Evolutionary conservation across 2,329 filamentous ascomycete genomes (phyloP).

Genomic region (Monilinia fructigena): DNA sequence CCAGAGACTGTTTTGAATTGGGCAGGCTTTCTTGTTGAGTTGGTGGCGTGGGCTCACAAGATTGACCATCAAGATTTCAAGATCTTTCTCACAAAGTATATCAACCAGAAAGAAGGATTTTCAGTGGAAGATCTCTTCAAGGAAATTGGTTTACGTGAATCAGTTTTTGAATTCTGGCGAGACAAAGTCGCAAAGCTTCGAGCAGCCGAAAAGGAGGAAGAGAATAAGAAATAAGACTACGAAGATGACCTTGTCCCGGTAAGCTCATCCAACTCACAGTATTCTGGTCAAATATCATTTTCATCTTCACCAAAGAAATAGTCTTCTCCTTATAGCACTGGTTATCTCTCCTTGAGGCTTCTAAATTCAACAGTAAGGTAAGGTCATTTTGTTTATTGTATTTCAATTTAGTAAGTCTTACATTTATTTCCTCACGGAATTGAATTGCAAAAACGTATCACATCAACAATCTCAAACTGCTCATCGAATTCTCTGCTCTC

Average conservation of each 20-base stretch:
- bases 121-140: slow-evolving; percentile 6
- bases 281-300: too few species aligned
- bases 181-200: not conserved
- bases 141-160: slow-evolving; percentile 4
- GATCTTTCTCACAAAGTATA: not conserved
- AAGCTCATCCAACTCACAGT: too few species aligned
- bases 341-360: not conserved
- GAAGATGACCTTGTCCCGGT: too few species aligned
- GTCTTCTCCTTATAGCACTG: not conserved
- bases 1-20: slow-evolving; percentile 22
- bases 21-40: slow-evolving; percentile 6
- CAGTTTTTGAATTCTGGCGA: not conserved
- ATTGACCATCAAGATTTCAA: slow-evolving; percentile 1
- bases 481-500: not conserved
- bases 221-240: not conserved
- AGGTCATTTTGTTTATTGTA: not conserved
- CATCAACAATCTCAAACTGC: not conserved
- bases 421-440: too few species aligned
- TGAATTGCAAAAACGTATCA: not conserved
- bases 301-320: too few species aligned
- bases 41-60: slow-evolving; percentile 11
- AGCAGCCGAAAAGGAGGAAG: not conserved
- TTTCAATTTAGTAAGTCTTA: not conserved
- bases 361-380: not conserved
- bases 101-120: not conserved